These are phyloP conservation scores for Cryptococcus hybrid DNA, from an alignment of 1,284 basidiomycete species.

Conservation along the genomic window DNA sequence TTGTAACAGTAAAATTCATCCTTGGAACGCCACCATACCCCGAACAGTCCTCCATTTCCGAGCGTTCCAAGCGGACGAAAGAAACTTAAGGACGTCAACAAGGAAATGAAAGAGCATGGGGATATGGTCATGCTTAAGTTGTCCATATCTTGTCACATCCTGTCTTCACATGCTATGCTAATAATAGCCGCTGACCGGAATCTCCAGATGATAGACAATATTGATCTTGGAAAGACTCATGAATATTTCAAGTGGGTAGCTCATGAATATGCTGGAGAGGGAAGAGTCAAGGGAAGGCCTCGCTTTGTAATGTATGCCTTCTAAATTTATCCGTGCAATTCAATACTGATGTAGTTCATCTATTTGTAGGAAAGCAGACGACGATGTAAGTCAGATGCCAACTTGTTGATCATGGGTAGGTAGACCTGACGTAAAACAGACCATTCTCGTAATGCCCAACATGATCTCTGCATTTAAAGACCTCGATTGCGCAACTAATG, in stretches of 20 bases:
- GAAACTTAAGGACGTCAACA: conserved; percentile 18
- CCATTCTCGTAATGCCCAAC: conserved; percentile 51
- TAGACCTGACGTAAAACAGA: conserved; percentile 23
- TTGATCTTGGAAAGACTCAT: conserved; percentile 51
- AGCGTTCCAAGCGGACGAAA: conserved; percentile 14
- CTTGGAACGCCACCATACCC: conserved; percentile 42
- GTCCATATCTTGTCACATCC: not conserved
- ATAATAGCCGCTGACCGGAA: not conserved
- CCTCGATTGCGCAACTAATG: conserved; percentile 47
- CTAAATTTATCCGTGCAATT: conserved; percentile 16
- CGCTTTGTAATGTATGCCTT: conserved; percentile 43
- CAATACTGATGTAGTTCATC: not conserved
- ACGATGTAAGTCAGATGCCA: conserved; percentile 44
- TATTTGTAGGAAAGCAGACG: conserved; percentile 22
- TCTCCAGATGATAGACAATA: conserved; percentile 46
- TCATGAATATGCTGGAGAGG: conserved; percentile 36
- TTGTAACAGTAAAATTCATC: conserved; percentile 50
- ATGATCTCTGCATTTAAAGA: conserved; percentile 45
- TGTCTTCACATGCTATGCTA: no score
- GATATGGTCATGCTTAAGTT: conserved; percentile 49
- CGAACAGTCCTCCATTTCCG: conserved; percentile 22
- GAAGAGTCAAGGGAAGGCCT: conserved; percentile 43
- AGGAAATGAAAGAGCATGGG: conserved; percentile 41
- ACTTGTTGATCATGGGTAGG: conserved; percentile 25
- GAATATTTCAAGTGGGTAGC: conserved; percentile 51